A percentile compares a stretch with the other conserved stretches of the same genome.
Evolutionary conservation across 1,284 basidiomycete genomes (phyloP).

Genomic region (Puccinia horiana): DNA sequence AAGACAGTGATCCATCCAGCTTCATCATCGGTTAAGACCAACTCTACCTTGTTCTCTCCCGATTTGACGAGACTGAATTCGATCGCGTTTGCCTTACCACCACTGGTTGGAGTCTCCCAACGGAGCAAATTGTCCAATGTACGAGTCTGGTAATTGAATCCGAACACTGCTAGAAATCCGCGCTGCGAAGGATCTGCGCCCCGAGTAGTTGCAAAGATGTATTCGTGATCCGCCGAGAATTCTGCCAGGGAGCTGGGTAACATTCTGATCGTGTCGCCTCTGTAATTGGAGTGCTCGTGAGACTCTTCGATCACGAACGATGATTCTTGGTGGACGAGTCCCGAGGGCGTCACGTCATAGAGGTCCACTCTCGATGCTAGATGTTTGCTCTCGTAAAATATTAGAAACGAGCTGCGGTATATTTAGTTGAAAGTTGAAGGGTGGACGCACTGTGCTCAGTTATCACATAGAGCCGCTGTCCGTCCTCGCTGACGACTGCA

Average conservation of each 20-base stretch:
- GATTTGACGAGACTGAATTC: slow-evolving; percentile 52
- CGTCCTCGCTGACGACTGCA: slow-evolving; percentile 53
- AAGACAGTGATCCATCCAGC: slow-evolving; percentile 53
- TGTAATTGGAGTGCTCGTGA: slow-evolving; percentile 41
- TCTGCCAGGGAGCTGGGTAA: slow-evolving; percentile 50
- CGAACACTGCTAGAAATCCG: slow-evolving; percentile 53
- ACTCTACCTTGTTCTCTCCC: neutral
- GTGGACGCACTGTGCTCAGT: slow-evolving; percentile 54
- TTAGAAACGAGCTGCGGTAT: slow-evolving; percentile 50
- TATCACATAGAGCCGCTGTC: slow-evolving; percentile 53
- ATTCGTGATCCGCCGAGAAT: neutral
- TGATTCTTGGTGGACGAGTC: slow-evolving; percentile 17
- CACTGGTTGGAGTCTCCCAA: slow-evolving; percentile 54
- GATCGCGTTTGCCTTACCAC: slow-evolving; percentile 57
- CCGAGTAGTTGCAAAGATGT: slow-evolving; percentile 55
- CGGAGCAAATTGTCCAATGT: slow-evolving; percentile 14
- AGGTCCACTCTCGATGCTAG: slow-evolving; percentile 35
- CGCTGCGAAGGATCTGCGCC: slow-evolving; percentile 51
- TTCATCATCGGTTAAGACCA: slow-evolving; percentile 55
- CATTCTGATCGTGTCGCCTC: slow-evolving; percentile 56
- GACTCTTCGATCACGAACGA: slow-evolving; percentile 8
- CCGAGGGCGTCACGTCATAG: neutral
- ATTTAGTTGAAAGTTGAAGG: neutral
- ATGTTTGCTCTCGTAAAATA: neutral
- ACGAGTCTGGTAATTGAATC: slow-evolving; percentile 7